Evolutionary conservation across 495 filamentous ascomycete species (phyloP).

Genomic region (Podospora sp.): DNA sequence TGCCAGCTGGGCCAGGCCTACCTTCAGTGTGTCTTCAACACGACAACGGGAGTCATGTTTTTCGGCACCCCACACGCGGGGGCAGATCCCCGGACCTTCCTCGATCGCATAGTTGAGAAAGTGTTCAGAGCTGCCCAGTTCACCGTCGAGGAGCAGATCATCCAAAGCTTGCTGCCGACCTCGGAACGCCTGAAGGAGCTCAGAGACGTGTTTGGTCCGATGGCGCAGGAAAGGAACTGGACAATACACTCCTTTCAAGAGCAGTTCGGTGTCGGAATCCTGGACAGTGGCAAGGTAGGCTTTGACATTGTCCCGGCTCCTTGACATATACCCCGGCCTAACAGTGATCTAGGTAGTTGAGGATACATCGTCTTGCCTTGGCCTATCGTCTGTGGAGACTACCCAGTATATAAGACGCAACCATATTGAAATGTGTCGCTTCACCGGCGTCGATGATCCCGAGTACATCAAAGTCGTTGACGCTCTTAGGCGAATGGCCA

Average conservation of each 20-base stretch:
- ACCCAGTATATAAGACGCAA: conserved; percentile 35
- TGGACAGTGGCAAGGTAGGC: conserved; percentile 30
- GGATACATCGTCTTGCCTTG: conserved; percentile 38
- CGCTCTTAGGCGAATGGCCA: conserved; percentile 17
- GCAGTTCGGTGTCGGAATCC: conserved; percentile 22
- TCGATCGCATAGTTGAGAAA: conserved; percentile 17
- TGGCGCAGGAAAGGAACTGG: conserved; percentile 33
- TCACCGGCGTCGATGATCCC: conserved; percentile 35
- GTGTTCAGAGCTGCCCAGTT: conserved; percentile 25
- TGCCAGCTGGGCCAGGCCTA: conserved; percentile 25
- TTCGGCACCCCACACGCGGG: conserved; percentile 47
- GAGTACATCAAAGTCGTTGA: conserved; percentile 28
- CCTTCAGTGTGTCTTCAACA: conserved; percentile 32
- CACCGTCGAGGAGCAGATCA: conserved; percentile 24
- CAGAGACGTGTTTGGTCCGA: conserved; percentile 32
- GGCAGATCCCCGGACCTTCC: conserved; percentile 27
- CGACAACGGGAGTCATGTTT: conserved; percentile 44
- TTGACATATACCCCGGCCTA: neutral
- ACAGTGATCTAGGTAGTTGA: conserved; percentile 37
- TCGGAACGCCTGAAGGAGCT: conserved; percentile 37
- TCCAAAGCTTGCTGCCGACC: conserved; percentile 31
- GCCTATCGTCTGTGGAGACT: conserved; percentile 29
- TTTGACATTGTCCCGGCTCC: neutral
- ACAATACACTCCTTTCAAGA: conserved; percentile 42
- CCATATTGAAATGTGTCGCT: conserved; percentile 50